phyloP scores from a whole-genome alignment of 2,329 filamentous ascomycete genomes.

The Cladophialophora chaetospira region DNA sequence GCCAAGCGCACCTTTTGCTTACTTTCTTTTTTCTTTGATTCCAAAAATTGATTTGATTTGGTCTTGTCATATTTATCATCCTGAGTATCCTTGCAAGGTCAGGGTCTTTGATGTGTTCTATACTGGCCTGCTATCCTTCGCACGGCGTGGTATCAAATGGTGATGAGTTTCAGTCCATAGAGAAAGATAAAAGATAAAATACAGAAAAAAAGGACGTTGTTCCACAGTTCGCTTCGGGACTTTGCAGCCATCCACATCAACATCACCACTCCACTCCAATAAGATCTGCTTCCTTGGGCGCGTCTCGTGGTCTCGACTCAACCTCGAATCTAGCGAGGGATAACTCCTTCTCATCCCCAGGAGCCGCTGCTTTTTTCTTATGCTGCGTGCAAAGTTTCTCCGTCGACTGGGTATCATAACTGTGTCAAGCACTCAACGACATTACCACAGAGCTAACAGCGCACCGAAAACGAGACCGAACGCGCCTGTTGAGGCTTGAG shows the following conservation, averaged over 20 bases:
- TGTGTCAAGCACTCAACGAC: not conserved
- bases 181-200: constrained; percentile 3
- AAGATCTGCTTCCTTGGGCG: not conserved
- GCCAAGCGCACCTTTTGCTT: too few relatives aligned
- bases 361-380: not conserved
- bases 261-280: not conserved
- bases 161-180: not conserved
- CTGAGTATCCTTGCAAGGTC: not conserved
- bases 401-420: constrained; percentile 1
- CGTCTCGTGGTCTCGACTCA: not conserved
- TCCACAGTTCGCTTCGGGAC: not conserved
- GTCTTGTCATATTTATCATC: not conserved
- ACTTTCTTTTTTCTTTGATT: not conserved
- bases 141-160: constrained; percentile 13
- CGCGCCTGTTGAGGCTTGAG: constrained; percentile 18
- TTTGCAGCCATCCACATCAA: not conserved
- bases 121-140: constrained; percentile 1
- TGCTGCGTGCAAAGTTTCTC: not conserved
- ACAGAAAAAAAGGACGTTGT: constrained; percentile 1
- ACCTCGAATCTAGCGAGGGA: constrained; percentile 11
- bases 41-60: not conserved
- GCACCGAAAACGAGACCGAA: constrained; percentile 23
- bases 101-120: constrained; percentile 4
- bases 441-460: constrained; percentile 29
- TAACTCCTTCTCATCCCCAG: not conserved